phyloP scores from a whole-genome alignment of 2,329 filamentous ascomycete species.

The Rhexocercosporidium sp. region DNA sequence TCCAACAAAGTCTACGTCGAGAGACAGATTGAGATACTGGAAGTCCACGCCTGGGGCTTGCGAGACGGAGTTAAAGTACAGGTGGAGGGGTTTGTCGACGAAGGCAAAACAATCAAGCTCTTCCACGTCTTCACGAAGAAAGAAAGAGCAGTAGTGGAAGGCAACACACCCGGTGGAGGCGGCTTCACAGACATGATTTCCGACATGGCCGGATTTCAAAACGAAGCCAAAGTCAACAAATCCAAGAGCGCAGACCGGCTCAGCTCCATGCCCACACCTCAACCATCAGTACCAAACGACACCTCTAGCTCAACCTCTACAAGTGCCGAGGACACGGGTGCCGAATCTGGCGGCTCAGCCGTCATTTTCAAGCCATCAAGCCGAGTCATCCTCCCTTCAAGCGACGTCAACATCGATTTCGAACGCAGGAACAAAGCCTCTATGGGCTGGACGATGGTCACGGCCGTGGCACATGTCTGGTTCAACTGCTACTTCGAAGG shows the following conservation, averaged over 20 bases:
- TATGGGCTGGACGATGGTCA: conserved; percentile 87
- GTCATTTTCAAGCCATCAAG: conserved; percentile 78
- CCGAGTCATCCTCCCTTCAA: conserved; percentile 74
- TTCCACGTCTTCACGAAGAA: conserved; percentile 79
- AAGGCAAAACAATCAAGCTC: conserved; percentile 82
- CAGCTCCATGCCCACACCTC: background rate
- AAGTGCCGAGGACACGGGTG: conserved; percentile 41
- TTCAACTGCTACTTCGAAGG: conserved; percentile 96
- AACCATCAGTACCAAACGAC: background rate
- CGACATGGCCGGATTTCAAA: conserved; percentile 53
- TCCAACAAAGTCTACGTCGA: conserved; percentile 81
- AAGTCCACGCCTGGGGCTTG: conserved; percentile 89
- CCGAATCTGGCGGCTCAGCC: conserved; percentile 67
- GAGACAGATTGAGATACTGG: conserved; percentile 80
- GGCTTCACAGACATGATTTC: conserved; percentile 58
- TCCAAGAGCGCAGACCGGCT: conserved; percentile 24
- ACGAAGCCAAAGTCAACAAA: conserved; percentile 30
- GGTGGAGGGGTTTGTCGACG: conserved; percentile 85
- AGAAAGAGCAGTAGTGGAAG: conserved; percentile 74
- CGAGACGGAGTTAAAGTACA: conserved; percentile 86
- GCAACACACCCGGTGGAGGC: conserved; percentile 54
- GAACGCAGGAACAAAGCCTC: conserved; percentile 83
- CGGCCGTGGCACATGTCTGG: conserved; percentile 93
- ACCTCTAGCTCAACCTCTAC: conserved; percentile 15
- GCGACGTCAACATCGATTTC: conserved; percentile 88